A percentile compares a stretch with the other conserved stretches of the same genome.
Evolutionary conservation across 345 rosid genomes (phyloP).

Genomic region (Aquilaria sinensis): DNA sequence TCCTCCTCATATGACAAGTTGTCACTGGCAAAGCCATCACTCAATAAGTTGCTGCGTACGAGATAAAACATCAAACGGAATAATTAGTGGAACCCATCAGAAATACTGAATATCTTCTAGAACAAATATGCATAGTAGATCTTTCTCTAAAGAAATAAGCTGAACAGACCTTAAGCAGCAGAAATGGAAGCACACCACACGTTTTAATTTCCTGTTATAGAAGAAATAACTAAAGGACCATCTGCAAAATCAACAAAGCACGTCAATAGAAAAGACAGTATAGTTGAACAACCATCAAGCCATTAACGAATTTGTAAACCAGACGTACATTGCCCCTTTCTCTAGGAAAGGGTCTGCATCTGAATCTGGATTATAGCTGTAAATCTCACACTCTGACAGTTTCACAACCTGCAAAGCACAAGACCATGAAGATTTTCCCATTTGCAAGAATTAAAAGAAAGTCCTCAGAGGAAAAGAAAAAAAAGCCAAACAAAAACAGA

Average conservation of each 20-base stretch:
- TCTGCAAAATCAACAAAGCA: constrained; percentile 31
- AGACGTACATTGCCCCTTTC: constrained; percentile 72
- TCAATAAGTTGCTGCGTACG: constrained; percentile 66
- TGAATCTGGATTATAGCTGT: constrained; percentile 74
- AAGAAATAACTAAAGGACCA: constrained; percentile 96
- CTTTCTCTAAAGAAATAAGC: neutral
- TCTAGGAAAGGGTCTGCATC: constrained; percentile 84
- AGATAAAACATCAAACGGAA: neutral
- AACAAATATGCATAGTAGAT: neutral
- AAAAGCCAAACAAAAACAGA: neutral
- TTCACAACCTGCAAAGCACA: constrained; percentile 66
- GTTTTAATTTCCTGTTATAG: constrained; percentile 88
- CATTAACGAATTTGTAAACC: neutral
- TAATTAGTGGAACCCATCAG: neutral
- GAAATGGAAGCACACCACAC: constrained; percentile 76
- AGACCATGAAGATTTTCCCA: constrained; percentile 13
- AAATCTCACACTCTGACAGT: constrained; percentile 80
- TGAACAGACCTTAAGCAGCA: constrained; percentile 66
- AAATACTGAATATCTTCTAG: neutral
- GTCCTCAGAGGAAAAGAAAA: neutral
- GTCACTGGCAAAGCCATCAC: constrained; percentile 48
- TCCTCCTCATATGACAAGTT: constrained; percentile 40
- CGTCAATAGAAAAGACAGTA: neutral
- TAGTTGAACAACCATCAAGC: neutral
- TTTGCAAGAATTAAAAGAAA: constrained; percentile 8